Conservation (phyloP, 345 rosid species). For the Murraya paniculata region DNA sequence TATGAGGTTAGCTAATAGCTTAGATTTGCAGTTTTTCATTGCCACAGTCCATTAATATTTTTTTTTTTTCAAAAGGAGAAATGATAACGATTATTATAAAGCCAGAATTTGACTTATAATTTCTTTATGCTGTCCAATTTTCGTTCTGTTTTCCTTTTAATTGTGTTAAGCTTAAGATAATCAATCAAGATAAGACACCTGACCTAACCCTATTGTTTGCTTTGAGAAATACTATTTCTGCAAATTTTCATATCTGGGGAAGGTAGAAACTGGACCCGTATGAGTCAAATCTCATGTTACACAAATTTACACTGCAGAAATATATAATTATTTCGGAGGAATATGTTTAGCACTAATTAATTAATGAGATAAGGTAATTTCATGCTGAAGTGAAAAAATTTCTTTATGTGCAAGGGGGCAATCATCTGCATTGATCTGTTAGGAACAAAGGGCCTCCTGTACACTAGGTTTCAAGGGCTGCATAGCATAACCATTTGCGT, state of each 20-base stretch:
- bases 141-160: not conserved
- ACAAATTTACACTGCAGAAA: no score
- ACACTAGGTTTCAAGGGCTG: no score
- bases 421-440: no score
- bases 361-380: no score
- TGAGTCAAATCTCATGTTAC: no score
- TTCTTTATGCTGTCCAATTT: not conserved
- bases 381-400: no score
- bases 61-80: not conserved
- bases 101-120: not conserved
- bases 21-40: not conserved
- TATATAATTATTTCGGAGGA: no score
- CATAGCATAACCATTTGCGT: no score
- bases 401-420: no score
- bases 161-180: not conserved
- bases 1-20: no score
- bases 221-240: not conserved
- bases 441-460: no score
- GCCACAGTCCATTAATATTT: not conserved
- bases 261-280: not conserved
- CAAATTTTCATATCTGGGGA: not conserved
- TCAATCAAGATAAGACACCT: not conserved
- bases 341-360: no score
- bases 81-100: not conserved
- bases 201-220: not conserved